Percentiles rank a stretch among this genome's conserved stretches.
phyloP scores from a whole-genome alignment of 352 stramenopile genomes.

The Pythium rhizo-oryzae region DNA sequence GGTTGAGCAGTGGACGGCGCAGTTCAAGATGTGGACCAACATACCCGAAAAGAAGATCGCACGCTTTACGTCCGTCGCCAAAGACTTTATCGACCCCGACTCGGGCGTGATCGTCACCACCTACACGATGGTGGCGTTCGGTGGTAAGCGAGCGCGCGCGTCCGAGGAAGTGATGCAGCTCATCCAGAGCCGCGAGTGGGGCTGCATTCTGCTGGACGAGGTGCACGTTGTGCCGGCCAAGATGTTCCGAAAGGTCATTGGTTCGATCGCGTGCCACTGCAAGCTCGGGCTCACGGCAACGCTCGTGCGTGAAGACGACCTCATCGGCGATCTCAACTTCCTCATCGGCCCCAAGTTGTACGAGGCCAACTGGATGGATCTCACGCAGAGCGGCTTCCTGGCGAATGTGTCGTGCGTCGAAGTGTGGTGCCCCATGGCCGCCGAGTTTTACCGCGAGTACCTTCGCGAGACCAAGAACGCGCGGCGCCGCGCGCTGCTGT shows the following conservation, averaged over 20 bases:
- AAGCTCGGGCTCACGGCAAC: constrained; percentile 99
- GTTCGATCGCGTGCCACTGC: constrained; percentile 96
- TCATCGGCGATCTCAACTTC: constrained; percentile 99
- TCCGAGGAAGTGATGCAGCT: constrained; percentile 96
- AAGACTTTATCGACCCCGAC: constrained; percentile 82
- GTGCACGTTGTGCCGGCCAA: constrained; percentile 99
- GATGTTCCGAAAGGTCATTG: constrained; percentile 98
- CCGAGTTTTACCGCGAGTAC: constrained; percentile 96
- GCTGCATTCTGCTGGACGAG: constrained; percentile 96
- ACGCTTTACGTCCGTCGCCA: constrained; percentile 82
- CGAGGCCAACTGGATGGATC: constrained; percentile 99
- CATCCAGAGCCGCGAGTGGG: constrained; percentile 98
- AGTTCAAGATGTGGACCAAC: constrained; percentile 99
- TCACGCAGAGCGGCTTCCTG: constrained; percentile 97
- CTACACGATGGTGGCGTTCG: constrained; percentile 98
- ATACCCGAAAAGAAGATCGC: constrained; percentile 87
- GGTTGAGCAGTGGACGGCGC: constrained; percentile 98
- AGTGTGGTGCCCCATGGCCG: constrained; percentile 99
- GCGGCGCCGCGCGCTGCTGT: constrained; percentile 94
- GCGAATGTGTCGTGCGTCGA: constrained; percentile 98
- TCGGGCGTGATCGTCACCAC: constrained; percentile 96
- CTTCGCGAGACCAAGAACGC: constrained; percentile 87
- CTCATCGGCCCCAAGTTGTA: constrained; percentile 98
- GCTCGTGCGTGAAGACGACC: constrained; percentile 98
- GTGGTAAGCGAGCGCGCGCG: constrained; percentile 89